Base-by-base conservation (phyloP, 495 filamentous ascomycete species). In the Immersiella caudata region DNA sequence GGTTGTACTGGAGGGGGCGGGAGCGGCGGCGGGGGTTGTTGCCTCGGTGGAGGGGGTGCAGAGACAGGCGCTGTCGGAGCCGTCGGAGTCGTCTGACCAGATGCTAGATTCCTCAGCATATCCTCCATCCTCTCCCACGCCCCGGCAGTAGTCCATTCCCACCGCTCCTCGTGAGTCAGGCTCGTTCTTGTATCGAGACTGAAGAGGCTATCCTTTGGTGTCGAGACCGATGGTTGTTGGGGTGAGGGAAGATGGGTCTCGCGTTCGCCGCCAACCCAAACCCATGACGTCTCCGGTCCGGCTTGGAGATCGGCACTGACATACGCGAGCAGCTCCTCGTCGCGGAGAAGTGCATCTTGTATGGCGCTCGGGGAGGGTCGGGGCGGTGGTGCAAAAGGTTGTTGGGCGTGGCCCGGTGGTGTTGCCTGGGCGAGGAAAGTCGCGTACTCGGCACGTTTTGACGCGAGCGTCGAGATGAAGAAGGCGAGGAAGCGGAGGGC, bases 311-410 rank as follows among this genome's bases (percentile, higher is more conserved):
- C 95, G 0, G 90, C 93, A 24, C 91, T 94, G 1, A 91, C 89
- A 74, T 97, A 96, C 1, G 89, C 91, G 36, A 98, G 80, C 75
- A 99, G 88, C 76, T 97, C 95, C 69, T 97, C 95, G 75, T 99
- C 95, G 21, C 84, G 79, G n/a, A 92, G 82, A 2, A 93, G 74
- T 18, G 85, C 76, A 2, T 83, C 76, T 56, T 81, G 78, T 9
- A 83, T 59, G 2, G 71, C 70, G 8, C 74, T 36, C n/a, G 46
- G 66, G 21, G 67, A 69, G 51, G 65, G 67, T 33, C 35, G 70
- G 60, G 68, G 36, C 68, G 67, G 27, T 67, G 56, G 56, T 2
- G 65, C 66, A 56, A 69, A 73, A 6, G 70, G 70, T 21, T 67
- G 65, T 11, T 63, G 60, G 0, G 66, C 56, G 64, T 51, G 58